Evolutionary conservation across 306 rosid genomes (phyloP), one percentile per base, ranked within the genome.

Genomic region (Dryas octopetala): DNA sequence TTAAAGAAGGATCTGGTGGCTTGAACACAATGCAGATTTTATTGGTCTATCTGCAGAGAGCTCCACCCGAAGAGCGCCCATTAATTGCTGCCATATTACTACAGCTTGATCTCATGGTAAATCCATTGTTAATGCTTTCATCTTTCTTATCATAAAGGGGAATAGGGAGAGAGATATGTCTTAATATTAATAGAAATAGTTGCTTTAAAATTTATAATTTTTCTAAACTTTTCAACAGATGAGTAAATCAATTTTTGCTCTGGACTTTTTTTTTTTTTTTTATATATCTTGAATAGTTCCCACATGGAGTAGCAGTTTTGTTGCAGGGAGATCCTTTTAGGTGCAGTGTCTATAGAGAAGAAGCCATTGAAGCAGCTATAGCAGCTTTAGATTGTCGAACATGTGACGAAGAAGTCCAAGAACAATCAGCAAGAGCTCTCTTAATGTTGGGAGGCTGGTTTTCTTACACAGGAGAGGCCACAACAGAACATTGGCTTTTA

Each of bases 31-130:
- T 85, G 92, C 94, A 91, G 76, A 78, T 89, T 63, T 89, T 93
- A 52, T 85, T 85, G 61, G 83, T 79, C 60, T 80, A 84, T 77
- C 96, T 89, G 62, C 87, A 75, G 51, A 87, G 85, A 80, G 87
- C 92, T 59, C 76, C 74, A 68, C 84, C 66, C 0, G 90, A 91
- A 78, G 89, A 91, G 54, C 74, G 81, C 43, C 93, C 93, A 41
- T 76, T 89, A 72, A 87, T 83, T 73, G 93, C 98, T 14, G 82
- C 86, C 57, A 83, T 85, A 53, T 48, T 91, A 38, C 81, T 93
- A 80, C 85, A 86, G 71, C 96, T 93, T 84, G 96, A 93, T 89
- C 85, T 89, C 76, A 77, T 88, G 96, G 97, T 93, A 89, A 91
- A 70, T 79, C 82, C 41, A 9, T 55, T 58, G 59, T 44, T 53